Evolutionary conservation across 179 eudicot species (phyloP).

Genomic region (Actinidia chinensis): DNA sequence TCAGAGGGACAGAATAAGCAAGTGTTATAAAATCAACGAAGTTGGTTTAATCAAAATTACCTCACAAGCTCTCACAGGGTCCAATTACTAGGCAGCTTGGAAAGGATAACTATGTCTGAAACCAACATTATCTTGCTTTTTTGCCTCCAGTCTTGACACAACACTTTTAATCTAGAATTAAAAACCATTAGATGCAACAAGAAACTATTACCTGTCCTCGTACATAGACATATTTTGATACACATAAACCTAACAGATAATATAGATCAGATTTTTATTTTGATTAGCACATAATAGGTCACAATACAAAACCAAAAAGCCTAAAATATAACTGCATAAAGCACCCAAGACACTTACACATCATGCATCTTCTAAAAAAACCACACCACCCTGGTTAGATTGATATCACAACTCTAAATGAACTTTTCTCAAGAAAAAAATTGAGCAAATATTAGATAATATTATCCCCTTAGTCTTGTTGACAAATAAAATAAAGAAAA

Average conservation of each 20-base stretch:
- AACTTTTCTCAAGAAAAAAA: neutral
- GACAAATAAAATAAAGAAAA: conserved; percentile 5
- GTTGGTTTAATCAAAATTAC: conserved; percentile 16
- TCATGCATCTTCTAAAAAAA: neutral
- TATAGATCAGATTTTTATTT: neutral
- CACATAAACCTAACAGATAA: neutral
- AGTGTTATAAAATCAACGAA: neutral
- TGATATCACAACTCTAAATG: neutral
- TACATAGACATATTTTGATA: conserved; percentile 3
- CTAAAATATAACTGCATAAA: conserved; percentile 1
- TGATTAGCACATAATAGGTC: neutral
- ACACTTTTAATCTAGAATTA: conserved; percentile 63
- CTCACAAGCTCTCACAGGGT: conserved; percentile 93
- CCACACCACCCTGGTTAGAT: neutral
- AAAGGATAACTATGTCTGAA: conserved; percentile 64
- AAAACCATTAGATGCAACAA: neutral
- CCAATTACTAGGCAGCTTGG: conserved; percentile 79
- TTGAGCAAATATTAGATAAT: neutral
- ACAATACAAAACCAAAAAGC: neutral
- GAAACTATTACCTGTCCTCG: neutral
- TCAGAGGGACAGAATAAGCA: neutral
- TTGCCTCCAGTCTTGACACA: conserved; percentile 52
- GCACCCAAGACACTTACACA: neutral
- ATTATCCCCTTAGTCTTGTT: neutral
- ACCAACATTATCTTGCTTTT: conserved; percentile 66